Evolutionary conservation across 2,329 filamentous ascomycete genomes (phyloP).

Genomic region (Penicillium sp.): DNA sequence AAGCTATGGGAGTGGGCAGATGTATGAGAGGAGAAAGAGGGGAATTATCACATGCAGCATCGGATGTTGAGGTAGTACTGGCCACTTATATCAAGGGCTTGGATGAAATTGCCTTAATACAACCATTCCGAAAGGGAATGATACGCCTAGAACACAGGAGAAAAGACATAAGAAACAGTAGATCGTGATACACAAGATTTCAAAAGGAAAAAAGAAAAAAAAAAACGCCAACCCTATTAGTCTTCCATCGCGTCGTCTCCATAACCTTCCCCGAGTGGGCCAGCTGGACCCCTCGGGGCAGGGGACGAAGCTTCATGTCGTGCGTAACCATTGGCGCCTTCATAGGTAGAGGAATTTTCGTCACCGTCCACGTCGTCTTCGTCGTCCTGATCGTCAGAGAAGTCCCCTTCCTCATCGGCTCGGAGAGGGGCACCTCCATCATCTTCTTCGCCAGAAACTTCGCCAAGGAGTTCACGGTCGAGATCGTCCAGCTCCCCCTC

Average conservation of each 20-base stretch:
- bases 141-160: conserved; percentile 1
- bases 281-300: conserved; percentile 19
- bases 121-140: neutral
- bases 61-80: neutral
- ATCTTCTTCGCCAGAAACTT: conserved; percentile 40
- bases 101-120: conserved; percentile 2
- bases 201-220: neutral
- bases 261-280: conserved; percentile 23
- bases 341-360: conserved; percentile 35
- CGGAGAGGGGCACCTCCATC: conserved; percentile 20
- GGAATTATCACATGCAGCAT: conserved; percentile 6
- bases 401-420: conserved; percentile 30
- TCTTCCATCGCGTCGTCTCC: conserved; percentile 34
- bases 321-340: conserved; percentile 34
- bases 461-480: conserved; percentile 40
- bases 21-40: conserved; percentile 4
- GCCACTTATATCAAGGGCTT: neutral
- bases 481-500: conserved; percentile 41
- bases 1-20: neutral
- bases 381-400: conserved; percentile 38
- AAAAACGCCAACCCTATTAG: conserved; percentile 11
- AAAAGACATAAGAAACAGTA: conserved; percentile 9
- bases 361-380: conserved; percentile 29
- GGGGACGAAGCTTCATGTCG: conserved; percentile 36
- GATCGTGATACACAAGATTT: conserved; percentile 14